Base-by-base conservation (phyloP, 495 filamentous ascomycete species). In the Neurospora pannonica region DNA sequence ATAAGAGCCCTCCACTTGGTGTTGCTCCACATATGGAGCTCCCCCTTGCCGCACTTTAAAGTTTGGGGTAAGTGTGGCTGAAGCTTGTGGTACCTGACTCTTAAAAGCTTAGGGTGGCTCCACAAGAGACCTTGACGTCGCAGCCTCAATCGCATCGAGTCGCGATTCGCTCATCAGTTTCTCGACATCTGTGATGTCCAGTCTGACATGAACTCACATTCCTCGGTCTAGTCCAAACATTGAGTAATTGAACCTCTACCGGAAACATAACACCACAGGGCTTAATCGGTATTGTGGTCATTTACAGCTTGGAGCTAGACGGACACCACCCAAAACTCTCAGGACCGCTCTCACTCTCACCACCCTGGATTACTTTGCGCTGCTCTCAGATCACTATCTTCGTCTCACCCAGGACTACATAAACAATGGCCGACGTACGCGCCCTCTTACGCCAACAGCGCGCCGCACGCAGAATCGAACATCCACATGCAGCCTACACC, bases 391-490 rank as follows among this genome's bases (percentile, higher is more conserved):
- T 17, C 28, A 17, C 54, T 17, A 62, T 31, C 2, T 4, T 8
- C 24, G 17, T 62, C 13, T 62, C 54, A 67, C 54, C 28, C 15
- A 31, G 3, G 54, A 67, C 0, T 9, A 17, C 15, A 4, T 34
- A 34, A 43, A 40, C 75, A 71, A 97, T 97, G 94, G 89, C 94
- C 75, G 93, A 97, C 79, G 91, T 94, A 19, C 92, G 94, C 62
- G 89, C 93, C 24, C 86, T 97, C 21, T 89, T 97, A 67, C 91
- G 93, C 76, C 92, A 89, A 80, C 93, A 97, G 82, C 91, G 94
- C 78, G 90, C 89, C 71, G 88, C 90, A 70, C 91, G 94, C 75
- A 89, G 92, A 77, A 90, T 93, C 75, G 86, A 89, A 10, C 90
- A 92, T 73, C 90, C 89, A 0, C 82, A 91, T 78, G 87, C 90